Conservation (phyloP, 1,139 yeast genomes). For the Lodderomyces elongisporus region DNA sequence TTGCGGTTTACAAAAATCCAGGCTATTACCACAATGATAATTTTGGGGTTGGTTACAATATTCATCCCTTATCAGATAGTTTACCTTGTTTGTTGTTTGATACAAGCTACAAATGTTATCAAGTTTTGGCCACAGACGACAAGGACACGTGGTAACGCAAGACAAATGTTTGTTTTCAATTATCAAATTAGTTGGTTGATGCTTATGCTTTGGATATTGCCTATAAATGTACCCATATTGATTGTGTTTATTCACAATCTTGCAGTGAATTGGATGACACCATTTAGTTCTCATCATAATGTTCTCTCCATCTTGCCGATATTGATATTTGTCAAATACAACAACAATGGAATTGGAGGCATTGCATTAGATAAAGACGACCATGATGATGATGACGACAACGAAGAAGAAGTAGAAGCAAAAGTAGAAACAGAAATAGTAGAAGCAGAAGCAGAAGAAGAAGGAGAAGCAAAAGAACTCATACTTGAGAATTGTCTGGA, state of each 20-base stretch:
- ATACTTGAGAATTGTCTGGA: no score
- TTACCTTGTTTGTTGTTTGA: constrained; percentile 51
- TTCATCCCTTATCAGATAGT: constrained; percentile 80
- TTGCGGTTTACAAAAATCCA: neutral
- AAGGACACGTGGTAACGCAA: neutral
- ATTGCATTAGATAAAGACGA: no score
- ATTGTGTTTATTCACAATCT: constrained; percentile 68
- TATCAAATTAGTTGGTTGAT: constrained; percentile 52
- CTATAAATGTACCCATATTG: constrained; percentile 63
- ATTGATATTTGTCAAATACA: constrained; percentile 44
- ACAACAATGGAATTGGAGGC: constrained; percentile 13
- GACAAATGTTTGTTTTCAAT: constrained; percentile 24
- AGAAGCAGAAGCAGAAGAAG: no score
- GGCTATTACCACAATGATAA: neutral
- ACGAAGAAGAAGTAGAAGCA: no score
- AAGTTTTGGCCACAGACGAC: constrained; percentile 14
- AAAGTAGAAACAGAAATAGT: no score
- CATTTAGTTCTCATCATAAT: constrained; percentile 74
- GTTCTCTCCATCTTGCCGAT: constrained; percentile 63
- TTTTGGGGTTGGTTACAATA: constrained; percentile 43
- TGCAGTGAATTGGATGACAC: constrained; percentile 65
- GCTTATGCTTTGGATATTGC: constrained; percentile 62
- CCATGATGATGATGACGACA: neutral
- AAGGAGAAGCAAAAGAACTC: no score
- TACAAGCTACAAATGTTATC: constrained; percentile 48